Base-by-base conservation (phyloP, 495 filamentous ascomycete genomes). In the Haplographium delicatum region DNA sequence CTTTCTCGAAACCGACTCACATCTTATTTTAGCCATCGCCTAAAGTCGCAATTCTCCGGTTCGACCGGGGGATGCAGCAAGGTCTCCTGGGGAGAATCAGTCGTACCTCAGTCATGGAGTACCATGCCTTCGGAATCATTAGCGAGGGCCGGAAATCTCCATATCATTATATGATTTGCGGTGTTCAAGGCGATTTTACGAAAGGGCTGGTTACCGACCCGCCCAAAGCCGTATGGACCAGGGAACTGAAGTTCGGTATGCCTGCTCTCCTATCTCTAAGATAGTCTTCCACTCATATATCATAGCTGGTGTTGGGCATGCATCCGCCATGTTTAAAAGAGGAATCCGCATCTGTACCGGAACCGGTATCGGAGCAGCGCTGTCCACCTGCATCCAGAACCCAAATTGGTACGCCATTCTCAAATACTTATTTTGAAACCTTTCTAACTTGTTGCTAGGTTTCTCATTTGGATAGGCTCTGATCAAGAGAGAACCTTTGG, bases 51-150 rank as follows among this genome's bases (percentile, higher is more conserved):
- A 54, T 72, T 38, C 59, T 72, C 43, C 53, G 56, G 26, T 72
- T 72, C 56, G 18, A 68, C 6, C 63, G 69, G 30, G 69, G 69
- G n/a, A 72, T 72, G 65, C 66, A 72, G 50, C 69, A 72, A 44
- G 69, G 69, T 23, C 67, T 72, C 18, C 57, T 72, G n/a, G 69
- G 65, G 22, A 62, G 69, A 27, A 70, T 72, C 56, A 67, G 65
- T 54, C 66, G 69, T 34, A 68, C 67, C 6, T 72, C 69, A 22
- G 62, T 72, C 57, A 72, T 72, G 69, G 69, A 72, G 61, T 72
- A 70, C 50, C 69, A 72, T 47, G 67, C 69, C 25, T 72, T 72
- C 37, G 69, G 69, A 9, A 69, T 72, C 59, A 70, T 72, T 54
- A 68, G 65, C 56, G 69, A 69, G 54, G 64, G 69, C 23, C 62